Percentiles rank a stretch among this genome's conserved stretches.
Conservation (phyloP, 2,329 filamentous ascomycete species). For the Knoxdaviesia capensis region DNA sequence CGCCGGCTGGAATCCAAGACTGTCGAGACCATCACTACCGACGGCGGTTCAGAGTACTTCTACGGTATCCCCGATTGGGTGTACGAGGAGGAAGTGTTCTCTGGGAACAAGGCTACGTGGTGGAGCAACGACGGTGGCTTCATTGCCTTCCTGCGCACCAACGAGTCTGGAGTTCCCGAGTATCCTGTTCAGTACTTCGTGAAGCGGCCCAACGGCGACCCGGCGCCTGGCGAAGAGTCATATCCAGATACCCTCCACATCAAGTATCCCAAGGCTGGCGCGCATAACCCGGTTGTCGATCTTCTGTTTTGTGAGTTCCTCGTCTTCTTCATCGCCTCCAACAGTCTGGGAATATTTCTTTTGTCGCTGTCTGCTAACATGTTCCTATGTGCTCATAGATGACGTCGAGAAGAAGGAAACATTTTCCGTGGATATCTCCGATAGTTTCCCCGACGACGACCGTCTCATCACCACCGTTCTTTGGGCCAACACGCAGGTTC, state of each 20-base stretch:
- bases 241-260: slow-evolving; percentile 84
- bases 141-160: slow-evolving; percentile 78
- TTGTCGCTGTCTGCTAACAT: background rate
- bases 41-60: slow-evolving; percentile 76
- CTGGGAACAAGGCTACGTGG: slow-evolving; percentile 70
- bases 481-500: slow-evolving; percentile 70
- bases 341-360: background rate
- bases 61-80: slow-evolving; percentile 98
- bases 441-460: slow-evolving; percentile 61
- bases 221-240: slow-evolving; percentile 55
- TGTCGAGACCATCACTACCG: slow-evolving; percentile 57
- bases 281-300: slow-evolving; percentile 79
- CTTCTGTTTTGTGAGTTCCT: slow-evolving; percentile 46
- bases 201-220: slow-evolving; percentile 58
- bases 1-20: slow-evolving; percentile 34
- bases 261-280: slow-evolving; percentile 93
- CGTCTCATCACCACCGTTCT: slow-evolving; percentile 83
- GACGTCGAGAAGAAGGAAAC: slow-evolving; percentile 58
- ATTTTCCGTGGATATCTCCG: slow-evolving; percentile 60
- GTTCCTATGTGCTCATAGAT: slow-evolving; percentile 14
- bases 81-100: slow-evolving; percentile 52
- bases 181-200: slow-evolving; percentile 91
- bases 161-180: slow-evolving; percentile 79
- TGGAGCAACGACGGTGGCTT: slow-evolving; percentile 84
- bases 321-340: background rate